phyloP scores from a whole-genome alignment of 2,329 filamentous ascomycete genomes.

The Botrytis paeoniae region DNA sequence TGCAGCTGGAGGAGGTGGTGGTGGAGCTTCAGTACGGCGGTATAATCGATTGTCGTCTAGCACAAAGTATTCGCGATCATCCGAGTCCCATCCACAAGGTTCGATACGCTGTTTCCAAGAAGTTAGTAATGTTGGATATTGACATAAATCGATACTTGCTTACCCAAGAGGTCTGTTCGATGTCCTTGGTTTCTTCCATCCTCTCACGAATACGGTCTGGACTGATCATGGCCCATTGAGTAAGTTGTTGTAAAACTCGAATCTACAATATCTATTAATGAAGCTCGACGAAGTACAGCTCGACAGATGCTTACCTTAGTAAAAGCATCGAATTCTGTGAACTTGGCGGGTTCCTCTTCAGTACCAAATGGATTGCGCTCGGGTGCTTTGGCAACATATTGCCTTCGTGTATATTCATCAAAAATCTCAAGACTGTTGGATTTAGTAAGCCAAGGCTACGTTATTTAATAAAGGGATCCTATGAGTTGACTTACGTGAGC shows the following conservation, averaged over 20 bases:
- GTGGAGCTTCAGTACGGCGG: slow-evolving; percentile 72
- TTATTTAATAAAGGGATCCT: not conserved
- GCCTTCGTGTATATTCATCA: slow-evolving; percentile 87
- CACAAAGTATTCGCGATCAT: slow-evolving; percentile 85
- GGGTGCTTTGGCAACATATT: slow-evolving; percentile 80
- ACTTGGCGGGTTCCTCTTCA: slow-evolving; percentile 68
- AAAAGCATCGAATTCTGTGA: slow-evolving; percentile 77
- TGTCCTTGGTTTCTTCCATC: slow-evolving; percentile 78
- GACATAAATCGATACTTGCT: slow-evolving; percentile 13
- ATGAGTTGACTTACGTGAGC: slow-evolving; percentile 65
- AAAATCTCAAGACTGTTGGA: slow-evolving; percentile 72
- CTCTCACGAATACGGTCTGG: slow-evolving; percentile 82
- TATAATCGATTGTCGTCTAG: slow-evolving; percentile 94
- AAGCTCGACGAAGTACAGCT: slow-evolving; percentile 41
- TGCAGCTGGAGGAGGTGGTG: slow-evolving; percentile 52
- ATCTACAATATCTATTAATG: slow-evolving; percentile 48
- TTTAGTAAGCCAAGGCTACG: slow-evolving; percentile 25
- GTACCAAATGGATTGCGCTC: slow-evolving; percentile 80
- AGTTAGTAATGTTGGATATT: slow-evolving; percentile 21
- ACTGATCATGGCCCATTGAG: slow-evolving; percentile 83
- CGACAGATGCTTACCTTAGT: slow-evolving; percentile 59
- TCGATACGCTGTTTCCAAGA: slow-evolving; percentile 61
- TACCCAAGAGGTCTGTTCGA: slow-evolving; percentile 82
- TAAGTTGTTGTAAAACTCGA: slow-evolving; percentile 80
- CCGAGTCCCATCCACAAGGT: slow-evolving; percentile 81